Conservation (phyloP, 192 early-diverging fungal species). For the Backusella macrospora region DNA sequence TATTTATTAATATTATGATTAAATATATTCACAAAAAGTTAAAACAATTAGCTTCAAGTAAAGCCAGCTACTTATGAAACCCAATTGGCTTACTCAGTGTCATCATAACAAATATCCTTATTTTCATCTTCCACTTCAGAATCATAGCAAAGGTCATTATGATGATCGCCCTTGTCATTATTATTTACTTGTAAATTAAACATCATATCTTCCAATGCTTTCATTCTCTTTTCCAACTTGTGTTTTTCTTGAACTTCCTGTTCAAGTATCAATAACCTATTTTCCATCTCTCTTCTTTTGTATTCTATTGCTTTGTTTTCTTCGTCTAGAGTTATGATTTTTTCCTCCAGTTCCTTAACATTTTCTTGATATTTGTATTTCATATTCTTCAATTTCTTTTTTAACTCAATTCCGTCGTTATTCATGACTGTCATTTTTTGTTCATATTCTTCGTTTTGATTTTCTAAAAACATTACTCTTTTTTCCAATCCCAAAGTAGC, state of each 20-base stretch:
- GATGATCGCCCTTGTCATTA: background rate
- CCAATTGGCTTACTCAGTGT: background rate
- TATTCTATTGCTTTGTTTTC: background rate
- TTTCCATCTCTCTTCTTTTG: background rate
- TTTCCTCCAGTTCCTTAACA: background rate
- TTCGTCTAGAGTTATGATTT: background rate
- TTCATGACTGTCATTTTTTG: background rate
- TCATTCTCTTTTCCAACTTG: background rate
- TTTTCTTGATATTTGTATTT: background rate
- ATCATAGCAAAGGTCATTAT: background rate
- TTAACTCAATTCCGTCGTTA: background rate
- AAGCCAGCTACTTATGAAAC: background rate
- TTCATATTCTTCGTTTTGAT: background rate
- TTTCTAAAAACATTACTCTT: background rate
- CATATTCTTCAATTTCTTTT: background rate
- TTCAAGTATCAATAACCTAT: background rate
- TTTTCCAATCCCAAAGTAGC: background rate
- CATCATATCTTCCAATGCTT: background rate
- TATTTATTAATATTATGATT: too few species aligned
- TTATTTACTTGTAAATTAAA: background rate
- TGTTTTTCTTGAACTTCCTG: background rate
- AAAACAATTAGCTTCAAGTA: too few species aligned
- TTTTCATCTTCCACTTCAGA: background rate
- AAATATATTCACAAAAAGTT: too few species aligned
- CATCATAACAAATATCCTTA: background rate